Conservation (phyloP, 805 yeast genomes). For the Saccharomycopsis malanga region DNA sequence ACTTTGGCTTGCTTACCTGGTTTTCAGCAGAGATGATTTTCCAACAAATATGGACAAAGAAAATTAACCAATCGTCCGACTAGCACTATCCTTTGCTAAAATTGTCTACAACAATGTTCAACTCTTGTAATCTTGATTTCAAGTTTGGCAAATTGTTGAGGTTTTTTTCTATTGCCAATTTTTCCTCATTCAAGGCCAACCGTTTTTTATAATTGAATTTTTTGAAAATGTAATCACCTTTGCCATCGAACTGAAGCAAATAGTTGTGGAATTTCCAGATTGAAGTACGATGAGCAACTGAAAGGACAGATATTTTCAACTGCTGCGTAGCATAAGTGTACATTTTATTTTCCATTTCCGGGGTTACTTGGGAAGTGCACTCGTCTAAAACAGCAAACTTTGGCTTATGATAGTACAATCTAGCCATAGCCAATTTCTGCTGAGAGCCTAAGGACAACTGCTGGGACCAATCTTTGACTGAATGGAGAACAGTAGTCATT, state of each 20-base stretch:
- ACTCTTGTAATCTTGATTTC: constrained; percentile 57
- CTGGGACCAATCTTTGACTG: constrained; percentile 78
- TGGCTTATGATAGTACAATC: constrained; percentile 85
- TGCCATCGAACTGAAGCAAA: constrained; percentile 80
- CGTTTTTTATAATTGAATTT: constrained; percentile 68
- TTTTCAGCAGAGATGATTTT: no score
- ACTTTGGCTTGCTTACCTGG: no score
- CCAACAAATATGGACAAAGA: no score
- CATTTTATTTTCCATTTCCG: constrained; percentile 85
- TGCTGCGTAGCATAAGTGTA: constrained; percentile 68
- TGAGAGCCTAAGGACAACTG: constrained; percentile 87
- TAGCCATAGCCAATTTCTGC: constrained; percentile 87
- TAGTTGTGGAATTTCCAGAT: constrained; percentile 87
- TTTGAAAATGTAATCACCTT: constrained; percentile 57
- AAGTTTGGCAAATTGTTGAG: constrained; percentile 65
- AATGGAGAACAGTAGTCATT: constrained; percentile 27
- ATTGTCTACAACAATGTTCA: constrained; percentile 42
- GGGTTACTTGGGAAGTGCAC: constrained; percentile 90
- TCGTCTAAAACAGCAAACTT: constrained; percentile 93
- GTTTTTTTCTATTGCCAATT: constrained; percentile 58
- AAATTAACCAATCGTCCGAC: no score
- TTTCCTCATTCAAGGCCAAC: constrained; percentile 69
- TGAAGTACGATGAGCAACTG: constrained; percentile 90
- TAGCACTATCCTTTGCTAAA: neutral
- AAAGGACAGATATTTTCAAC: constrained; percentile 71